Conservation (phyloP, 108 stramenopile genomes). For the Nitzschia palea region DNA sequence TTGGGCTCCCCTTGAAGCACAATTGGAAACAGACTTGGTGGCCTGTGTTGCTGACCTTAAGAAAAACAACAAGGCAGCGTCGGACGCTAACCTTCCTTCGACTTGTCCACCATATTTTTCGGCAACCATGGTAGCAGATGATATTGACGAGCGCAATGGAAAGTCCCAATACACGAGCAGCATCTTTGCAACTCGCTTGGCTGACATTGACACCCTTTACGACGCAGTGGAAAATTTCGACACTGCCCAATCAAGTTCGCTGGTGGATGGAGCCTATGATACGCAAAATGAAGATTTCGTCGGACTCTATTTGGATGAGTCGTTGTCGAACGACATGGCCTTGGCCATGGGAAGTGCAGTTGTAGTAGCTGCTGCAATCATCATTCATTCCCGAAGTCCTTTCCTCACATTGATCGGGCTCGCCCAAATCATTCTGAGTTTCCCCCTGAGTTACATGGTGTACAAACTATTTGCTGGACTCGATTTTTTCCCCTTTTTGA, state of each 20-base stretch:
- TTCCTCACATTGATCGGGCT: slow-evolving; percentile 42
- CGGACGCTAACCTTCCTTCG: neutral
- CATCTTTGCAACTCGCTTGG: slow-evolving; percentile 34
- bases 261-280: slow-evolving; percentile 42
- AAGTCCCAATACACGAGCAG: slow-evolving; percentile 35
- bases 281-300: slow-evolving; percentile 45
- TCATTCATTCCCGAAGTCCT: slow-evolving; percentile 48
- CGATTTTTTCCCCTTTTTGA: slow-evolving; percentile 53
- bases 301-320: slow-evolving; percentile 21
- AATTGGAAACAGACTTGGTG: slow-evolving; percentile 16
- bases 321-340: slow-evolving; percentile 34
- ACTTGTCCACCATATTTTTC: slow-evolving; percentile 28
- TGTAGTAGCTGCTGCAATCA: slow-evolving; percentile 32
- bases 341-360: slow-evolving; percentile 38
- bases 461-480: slow-evolving; percentile 44
- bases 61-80: neutral
- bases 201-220: slow-evolving; percentile 35
- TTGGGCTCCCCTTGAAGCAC: slow-evolving; percentile 23
- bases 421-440: slow-evolving; percentile 46
- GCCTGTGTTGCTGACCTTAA: slow-evolving; percentile 26
- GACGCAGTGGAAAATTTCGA: slow-evolving; percentile 27
- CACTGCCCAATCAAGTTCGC: slow-evolving; percentile 5
- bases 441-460: slow-evolving; percentile 51
- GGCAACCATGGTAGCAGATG: slow-evolving; percentile 37
- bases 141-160: slow-evolving; percentile 16